A percentile compares a stretch with the other conserved stretches of the same genome.
Conservation (phyloP, 75 land plant species). For the Picea sitchensis region DNA sequence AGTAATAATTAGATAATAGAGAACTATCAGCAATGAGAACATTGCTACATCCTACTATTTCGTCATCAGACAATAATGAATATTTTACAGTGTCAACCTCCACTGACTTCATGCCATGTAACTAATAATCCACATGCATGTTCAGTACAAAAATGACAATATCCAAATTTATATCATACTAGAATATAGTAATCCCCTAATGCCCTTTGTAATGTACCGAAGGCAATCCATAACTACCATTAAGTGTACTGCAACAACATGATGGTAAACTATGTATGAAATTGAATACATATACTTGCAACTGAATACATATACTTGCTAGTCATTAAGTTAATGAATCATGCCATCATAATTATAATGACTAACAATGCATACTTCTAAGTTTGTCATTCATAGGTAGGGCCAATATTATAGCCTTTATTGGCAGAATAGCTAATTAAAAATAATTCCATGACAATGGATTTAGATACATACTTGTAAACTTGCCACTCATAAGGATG, state of each 20-base stretch:
- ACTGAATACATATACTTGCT: not conserved
- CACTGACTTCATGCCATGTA: too few relatives aligned
- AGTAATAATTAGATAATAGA: not conserved
- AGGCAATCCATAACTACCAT: constrained; percentile 22
- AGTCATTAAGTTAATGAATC: not conserved
- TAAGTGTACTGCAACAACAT: constrained; percentile 13
- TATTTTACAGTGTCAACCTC: too few relatives aligned
- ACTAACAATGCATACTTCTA: not conserved
- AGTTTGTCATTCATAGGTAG: not conserved
- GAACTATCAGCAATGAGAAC: not conserved
- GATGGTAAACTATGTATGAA: not conserved
- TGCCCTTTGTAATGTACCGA: constrained; percentile 23
- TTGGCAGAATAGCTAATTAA: not conserved
- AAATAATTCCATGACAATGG: not conserved
- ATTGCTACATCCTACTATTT: too few relatives aligned
- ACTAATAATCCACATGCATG: too few relatives aligned
- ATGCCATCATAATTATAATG: not conserved
- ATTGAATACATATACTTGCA: not conserved
- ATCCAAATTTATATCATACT: constrained; percentile 4
- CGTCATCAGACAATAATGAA: too few relatives aligned
- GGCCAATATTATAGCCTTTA: not conserved
- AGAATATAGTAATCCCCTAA: constrained; percentile 28
- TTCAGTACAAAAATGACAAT: too few relatives aligned
- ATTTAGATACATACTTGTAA: constrained; percentile 57
- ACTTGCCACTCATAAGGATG: constrained; percentile 98